Base-by-base conservation (phyloP, 345 rosid species). In the Arabidopsis suecica region DNA sequence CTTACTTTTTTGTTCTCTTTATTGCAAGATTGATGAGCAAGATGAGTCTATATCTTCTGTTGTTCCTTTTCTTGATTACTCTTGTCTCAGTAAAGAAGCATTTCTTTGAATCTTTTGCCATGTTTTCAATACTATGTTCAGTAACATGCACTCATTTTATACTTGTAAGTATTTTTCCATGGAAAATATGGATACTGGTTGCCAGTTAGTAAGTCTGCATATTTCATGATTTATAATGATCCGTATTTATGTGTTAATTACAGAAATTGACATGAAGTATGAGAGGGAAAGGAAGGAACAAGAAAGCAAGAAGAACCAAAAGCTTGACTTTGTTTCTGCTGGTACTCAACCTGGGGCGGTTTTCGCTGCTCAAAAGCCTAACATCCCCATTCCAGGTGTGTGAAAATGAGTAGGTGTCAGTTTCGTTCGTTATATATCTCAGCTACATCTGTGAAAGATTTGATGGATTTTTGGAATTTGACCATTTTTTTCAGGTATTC, bases 231-330 rank as follows among this genome's bases (percentile, higher is more conserved):
- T 5, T 33, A 2, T 36, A 13, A 20, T 28, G 32, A 71, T 58
- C 22, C 5, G n/a, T 22, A 22, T 40, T 32, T 5, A 9, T 67
- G 11, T 79, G 74, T 73, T 33, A 11, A 72, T 61, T 55, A 66
- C 89, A 95, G 98, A 95, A 81, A 83, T 80, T 73, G 90, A 83
- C 67, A 90, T 88, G 97, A 89, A 83, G 70, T 77, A 82, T 61
- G 97, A 95, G 76, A 86, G 82, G 79, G 99, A 92, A 80, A 89
- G 94, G 82, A 90, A 84, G 83, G 97, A 92, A 45, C 94, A 84
- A 77, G 98, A 92, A 77, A 84, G 81, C 81, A 92, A 90, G 86
- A 90, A 73, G 84, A 90, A 82, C 23, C 94, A 86, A 66, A 91
- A 84, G 86, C 84, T 95, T 65, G 98, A 90, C 6, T 89, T 89